A percentile compares a stretch with the other conserved stretches of the same genome.
Conservation (phyloP, 148 eudicot genomes). For the Chenopodium album region DNA sequence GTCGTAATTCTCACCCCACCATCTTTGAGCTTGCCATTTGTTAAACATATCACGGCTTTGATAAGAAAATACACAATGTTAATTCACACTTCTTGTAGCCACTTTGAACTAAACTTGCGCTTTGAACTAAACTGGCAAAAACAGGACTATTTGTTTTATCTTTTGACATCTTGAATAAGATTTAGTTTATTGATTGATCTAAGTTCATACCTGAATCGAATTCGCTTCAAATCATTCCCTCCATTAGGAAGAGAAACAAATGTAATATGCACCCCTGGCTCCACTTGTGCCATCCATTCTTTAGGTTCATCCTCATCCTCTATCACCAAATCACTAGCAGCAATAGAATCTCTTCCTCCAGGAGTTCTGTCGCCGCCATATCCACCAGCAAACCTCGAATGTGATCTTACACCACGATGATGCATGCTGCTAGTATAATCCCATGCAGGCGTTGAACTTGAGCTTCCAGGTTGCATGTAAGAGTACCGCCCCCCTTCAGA, state of each 20-base stretch:
- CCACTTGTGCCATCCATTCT: slow-evolving; percentile 99
- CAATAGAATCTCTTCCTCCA: slow-evolving; percentile 46
- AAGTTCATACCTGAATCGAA: slow-evolving; percentile 79
- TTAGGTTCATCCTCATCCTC: slow-evolving; percentile 83
- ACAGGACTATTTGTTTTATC: background rate
- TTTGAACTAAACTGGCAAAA: too few species aligned
- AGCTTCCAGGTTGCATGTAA: slow-evolving; percentile 70
- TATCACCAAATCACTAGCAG: slow-evolving; percentile 58
- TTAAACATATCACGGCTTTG: slow-evolving; percentile 94
- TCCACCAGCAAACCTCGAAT: slow-evolving; percentile 52
- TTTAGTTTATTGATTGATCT: background rate
- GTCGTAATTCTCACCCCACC: slow-evolving; percentile 99
- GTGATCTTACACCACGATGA: slow-evolving; percentile 42
- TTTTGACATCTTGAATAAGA: background rate
- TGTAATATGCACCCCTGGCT: slow-evolving; percentile 97
- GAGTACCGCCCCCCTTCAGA: slow-evolving; percentile 82
- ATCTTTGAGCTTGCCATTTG: slow-evolving; percentile 98
- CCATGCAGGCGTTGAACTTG: slow-evolving; percentile 92
- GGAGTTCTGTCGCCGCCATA: slow-evolving; percentile 45
- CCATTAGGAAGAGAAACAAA: slow-evolving; percentile 86
- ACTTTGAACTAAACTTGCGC: background rate
- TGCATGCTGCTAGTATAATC: slow-evolving; percentile 58
- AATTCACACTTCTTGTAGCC: slow-evolving; percentile 4
- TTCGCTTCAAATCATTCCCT: slow-evolving; percentile 91
- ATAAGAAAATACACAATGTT: slow-evolving; percentile 12